Evolutionary conservation across 768 basidiomycete species (phyloP).

Genomic region (Tricholoma terreum): DNA sequence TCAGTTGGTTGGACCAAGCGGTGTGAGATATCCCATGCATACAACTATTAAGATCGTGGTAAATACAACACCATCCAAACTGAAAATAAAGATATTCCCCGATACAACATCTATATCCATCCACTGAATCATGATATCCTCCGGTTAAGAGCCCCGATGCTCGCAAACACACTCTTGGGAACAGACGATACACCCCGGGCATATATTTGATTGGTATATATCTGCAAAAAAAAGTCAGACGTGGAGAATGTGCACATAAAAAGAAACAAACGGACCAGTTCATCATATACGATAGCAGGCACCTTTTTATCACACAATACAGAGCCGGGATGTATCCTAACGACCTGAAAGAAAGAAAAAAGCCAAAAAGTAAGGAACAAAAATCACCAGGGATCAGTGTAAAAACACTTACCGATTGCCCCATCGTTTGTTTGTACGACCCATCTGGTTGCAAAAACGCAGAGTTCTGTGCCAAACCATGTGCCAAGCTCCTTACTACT

Average conservation of each 20-base stretch:
- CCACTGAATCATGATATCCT: conserved; percentile 21
- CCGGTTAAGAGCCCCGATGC: conserved; percentile 31
- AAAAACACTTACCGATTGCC: conserved; percentile 50
- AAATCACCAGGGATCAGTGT: not conserved
- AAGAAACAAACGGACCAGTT: conserved; percentile 64
- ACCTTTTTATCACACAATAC: conserved; percentile 76
- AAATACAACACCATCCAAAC: too few species aligned
- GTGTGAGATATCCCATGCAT: too few species aligned
- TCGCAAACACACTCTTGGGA: conserved; percentile 48
- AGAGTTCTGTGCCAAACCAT: conserved; percentile 78
- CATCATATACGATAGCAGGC: conserved; percentile 88
- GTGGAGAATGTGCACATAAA: not conserved
- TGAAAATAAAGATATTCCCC: too few species aligned
- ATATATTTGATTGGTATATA: conserved; percentile 81
- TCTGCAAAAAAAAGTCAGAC: conserved; percentile 35
- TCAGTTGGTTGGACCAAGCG: too few species aligned
- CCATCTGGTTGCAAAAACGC: conserved; percentile 86
- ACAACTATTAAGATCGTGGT: too few species aligned
- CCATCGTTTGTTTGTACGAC: conserved; percentile 80
- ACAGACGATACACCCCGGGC: conserved; percentile 90
- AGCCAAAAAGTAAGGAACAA: not conserved
- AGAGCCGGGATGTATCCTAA: conserved; percentile 93
- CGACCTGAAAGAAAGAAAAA: conserved; percentile 46
- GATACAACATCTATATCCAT: too few species aligned
- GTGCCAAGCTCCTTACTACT: conserved; percentile 67